Evolutionary conservation across 2,329 filamentous ascomycete genomes (phyloP), one percentile per base, ranked within the genome.

Genomic region (Hymenoscyphus infarciens): DNA sequence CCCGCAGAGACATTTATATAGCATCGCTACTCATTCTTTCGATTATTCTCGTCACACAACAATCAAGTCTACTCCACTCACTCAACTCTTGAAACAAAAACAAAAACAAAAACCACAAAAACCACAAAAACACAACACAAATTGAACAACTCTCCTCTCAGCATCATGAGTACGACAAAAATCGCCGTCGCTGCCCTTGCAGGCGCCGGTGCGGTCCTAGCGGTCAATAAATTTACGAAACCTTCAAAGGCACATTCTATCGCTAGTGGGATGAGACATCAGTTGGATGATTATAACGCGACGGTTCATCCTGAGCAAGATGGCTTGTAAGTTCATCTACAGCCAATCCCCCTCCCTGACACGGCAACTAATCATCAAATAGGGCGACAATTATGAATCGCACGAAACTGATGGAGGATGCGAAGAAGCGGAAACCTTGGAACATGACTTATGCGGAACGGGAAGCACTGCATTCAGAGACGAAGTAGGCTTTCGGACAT

Each of bases 311-410:
- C 61, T 13, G 63, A 61, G 25, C 61, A 68, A 61, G 64, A 66
- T 11, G 57, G 58, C 61, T 56, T 29, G 66, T 68, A 38, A 38
- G 35, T 13, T 3, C 16, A 13, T 13, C 16, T 13, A 13, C 13
- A 38, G 11, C 11, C 56, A 22, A 61, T 56, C 5, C 15, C 25
- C 7, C n/a, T 52, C 35, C 13, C n/a, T 55, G 15, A 16, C 19
- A 10, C 13, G 19, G 4, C n/a, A 35, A 42, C 22, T 13, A 52
- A 25, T 60, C 29, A 38, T 29, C 15, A 31, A 54, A 42, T 33
- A 68, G 67, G 19, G 64, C 65, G 53, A 67, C 67, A 8, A 61
- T 69, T 35, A 62, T 69, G n/a, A 66, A 69, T 39, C 63, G 68
- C 16, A 67, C 64, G 53, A 53, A 65, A 49, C 35, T 67, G 7